A percentile compares a stretch with the other conserved stretches of the same genome.
Evolutionary conservation across 768 basidiomycete species (phyloP).

Genomic region (Psilocybe cyanescens): DNA sequence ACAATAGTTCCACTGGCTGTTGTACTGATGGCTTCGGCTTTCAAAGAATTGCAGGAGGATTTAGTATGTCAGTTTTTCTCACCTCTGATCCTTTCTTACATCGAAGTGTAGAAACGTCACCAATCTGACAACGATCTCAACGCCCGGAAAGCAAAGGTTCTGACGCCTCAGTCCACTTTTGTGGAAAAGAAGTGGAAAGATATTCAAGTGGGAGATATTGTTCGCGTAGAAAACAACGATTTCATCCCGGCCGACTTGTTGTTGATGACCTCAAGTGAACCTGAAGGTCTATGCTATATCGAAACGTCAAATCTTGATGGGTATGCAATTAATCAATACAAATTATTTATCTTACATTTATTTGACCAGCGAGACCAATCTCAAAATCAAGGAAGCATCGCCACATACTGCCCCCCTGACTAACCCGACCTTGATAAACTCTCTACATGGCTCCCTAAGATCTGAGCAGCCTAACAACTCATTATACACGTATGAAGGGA

Average conservation of each 20-base stretch:
- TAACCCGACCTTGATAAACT: slow-evolving; percentile 72
- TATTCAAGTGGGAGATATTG: slow-evolving; percentile 88
- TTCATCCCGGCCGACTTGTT: slow-evolving; percentile 97
- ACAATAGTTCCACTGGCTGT: slow-evolving; percentile 90
- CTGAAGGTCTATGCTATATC: slow-evolving; percentile 96
- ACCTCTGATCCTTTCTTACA: slow-evolving; percentile 4
- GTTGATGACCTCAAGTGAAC: slow-evolving; percentile 87
- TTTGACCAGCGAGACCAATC: slow-evolving; percentile 82
- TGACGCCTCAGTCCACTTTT: slow-evolving; percentile 68
- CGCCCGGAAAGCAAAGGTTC: slow-evolving; percentile 76
- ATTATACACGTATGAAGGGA: slow-evolving; percentile 93
- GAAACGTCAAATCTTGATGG: slow-evolving; percentile 98
- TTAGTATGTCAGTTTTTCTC: slow-evolving; percentile 48
- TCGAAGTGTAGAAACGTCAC: slow-evolving; percentile 79
- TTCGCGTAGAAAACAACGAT: slow-evolving; percentile 88
- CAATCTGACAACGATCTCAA: slow-evolving; percentile 94
- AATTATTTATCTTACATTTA: neutral
- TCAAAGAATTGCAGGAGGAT: slow-evolving; percentile 97
- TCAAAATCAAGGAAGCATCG: slow-evolving; percentile 98
- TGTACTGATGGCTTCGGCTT: slow-evolving; percentile 90
- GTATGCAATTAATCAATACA: slow-evolving; percentile 42
- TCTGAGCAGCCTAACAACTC: slow-evolving; percentile 99
- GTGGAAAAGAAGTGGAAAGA: slow-evolving; percentile 84
- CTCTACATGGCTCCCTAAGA: slow-evolving; percentile 81
- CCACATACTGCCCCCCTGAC: slow-evolving; percentile 79